These are phyloP conservation scores for Scleroderma citrinum DNA, from an alignment of 768 basidiomycete genomes.

Conservation along the genomic window DNA sequence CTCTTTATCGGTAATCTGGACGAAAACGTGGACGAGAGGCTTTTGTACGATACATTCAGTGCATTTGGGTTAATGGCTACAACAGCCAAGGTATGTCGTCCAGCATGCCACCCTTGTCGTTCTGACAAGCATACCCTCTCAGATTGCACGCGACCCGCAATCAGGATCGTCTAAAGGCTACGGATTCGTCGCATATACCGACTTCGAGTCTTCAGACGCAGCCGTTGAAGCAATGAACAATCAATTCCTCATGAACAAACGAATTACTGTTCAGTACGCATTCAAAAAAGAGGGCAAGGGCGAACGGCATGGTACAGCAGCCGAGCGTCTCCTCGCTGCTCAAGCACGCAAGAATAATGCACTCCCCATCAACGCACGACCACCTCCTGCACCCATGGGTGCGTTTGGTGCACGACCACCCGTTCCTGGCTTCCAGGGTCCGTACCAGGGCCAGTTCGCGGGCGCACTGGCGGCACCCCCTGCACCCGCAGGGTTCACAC, in stretches of 20 bases:
- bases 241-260: conserved; percentile 98
- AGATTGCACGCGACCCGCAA: conserved; percentile 90
- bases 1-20: conserved; percentile 95
- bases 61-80: conserved; percentile 92
- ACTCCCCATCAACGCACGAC: conserved; percentile 68
- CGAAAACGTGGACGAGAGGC: conserved; percentile 88
- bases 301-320: conserved; percentile 92
- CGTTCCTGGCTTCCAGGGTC: conserved; percentile 66
- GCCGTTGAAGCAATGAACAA: conserved; percentile 96
- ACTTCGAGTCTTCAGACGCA: conserved; percentile 95
- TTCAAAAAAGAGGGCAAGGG: conserved; percentile 99
- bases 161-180: conserved; percentile 91
- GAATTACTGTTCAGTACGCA: conserved; percentile 94
- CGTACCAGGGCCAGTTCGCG: conserved; percentile 90
- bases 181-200: conserved; percentile 95
- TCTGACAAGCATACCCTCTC: conserved; percentile 5
- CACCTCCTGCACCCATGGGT: conserved; percentile 63
- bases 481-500: conserved; percentile 74
- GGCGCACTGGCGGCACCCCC: conserved; percentile 79
- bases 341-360: conserved; percentile 96
- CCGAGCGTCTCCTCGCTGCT: conserved; percentile 92
- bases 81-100: conserved; percentile 63
- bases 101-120: neutral
- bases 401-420: conserved; percentile 63
- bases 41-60: conserved; percentile 92